These are phyloP conservation scores for Forsythia suspensa DNA, from an alignment of 257 asterid species.

Conservation along the genomic window DNA sequence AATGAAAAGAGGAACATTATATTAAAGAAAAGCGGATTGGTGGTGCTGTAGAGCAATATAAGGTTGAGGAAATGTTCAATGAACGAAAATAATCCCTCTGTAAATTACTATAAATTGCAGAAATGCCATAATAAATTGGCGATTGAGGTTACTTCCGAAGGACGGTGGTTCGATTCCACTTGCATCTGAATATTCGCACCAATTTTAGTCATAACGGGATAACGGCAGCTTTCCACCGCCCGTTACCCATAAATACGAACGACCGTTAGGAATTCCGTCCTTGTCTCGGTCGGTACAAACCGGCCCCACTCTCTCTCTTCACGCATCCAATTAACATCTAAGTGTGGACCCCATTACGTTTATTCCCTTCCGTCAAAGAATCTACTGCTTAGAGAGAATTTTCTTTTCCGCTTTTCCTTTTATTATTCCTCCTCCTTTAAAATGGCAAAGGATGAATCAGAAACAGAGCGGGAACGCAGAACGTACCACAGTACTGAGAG, in stretches of 20 bases:
- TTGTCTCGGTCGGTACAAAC: neutral
- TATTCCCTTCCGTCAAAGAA: neutral
- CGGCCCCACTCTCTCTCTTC: constrained; percentile 13
- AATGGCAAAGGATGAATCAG: constrained; percentile 24
- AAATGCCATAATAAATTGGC: no score
- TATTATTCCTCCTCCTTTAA: constrained; percentile 12
- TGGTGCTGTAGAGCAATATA: no score
- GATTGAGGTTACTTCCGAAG: neutral
- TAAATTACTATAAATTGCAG: no score
- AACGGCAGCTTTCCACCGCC: constrained; percentile 18
- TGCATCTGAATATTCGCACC: neutral
- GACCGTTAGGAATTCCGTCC: constrained; percentile 26
- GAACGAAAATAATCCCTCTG: no score
- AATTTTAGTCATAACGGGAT: neutral
- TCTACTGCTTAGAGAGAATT: neutral
- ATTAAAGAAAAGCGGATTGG: no score
- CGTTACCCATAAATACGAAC: neutral
- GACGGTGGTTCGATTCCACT: neutral
- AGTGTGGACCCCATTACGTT: neutral
- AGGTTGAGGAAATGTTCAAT: no score
- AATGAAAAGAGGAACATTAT: neutral
- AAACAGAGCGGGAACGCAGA: constrained; percentile 52
- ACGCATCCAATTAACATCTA: neutral
- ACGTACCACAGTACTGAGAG: constrained; percentile 32
- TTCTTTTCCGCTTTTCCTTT: neutral